These are phyloP conservation scores for Penicillium robsamsonii DNA, from an alignment of 495 filamentous ascomycete species.

Conservation along the genomic window DNA sequence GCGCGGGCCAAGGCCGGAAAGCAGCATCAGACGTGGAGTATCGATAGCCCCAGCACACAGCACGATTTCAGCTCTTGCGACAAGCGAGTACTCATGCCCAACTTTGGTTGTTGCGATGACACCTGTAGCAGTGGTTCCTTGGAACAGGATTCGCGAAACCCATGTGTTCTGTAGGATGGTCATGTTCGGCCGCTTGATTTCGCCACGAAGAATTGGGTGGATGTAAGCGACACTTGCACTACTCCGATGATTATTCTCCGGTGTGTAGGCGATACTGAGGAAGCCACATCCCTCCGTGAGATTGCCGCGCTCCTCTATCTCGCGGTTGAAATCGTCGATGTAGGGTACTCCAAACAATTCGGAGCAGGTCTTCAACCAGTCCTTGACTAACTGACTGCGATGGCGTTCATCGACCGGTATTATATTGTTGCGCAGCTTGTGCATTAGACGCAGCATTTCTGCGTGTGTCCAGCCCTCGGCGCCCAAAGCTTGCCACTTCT, in stretches of 20 bases:
- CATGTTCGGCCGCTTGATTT: slow-evolving; percentile 72
- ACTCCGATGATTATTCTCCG: slow-evolving; percentile 71
- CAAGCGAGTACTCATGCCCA: slow-evolving; percentile 47
- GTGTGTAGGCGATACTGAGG: slow-evolving; percentile 80
- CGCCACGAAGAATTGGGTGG: slow-evolving; percentile 73
- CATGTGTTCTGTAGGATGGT: slow-evolving; percentile 76
- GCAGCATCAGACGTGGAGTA: slow-evolving; percentile 68
- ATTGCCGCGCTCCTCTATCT: slow-evolving; percentile 48
- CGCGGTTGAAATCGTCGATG: slow-evolving; percentile 69
- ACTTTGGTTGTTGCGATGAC: slow-evolving; percentile 19
- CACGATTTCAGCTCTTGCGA: slow-evolving; percentile 65
- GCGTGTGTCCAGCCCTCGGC: slow-evolving; percentile 73
- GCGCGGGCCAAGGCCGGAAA: slow-evolving; percentile 70
- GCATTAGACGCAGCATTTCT: slow-evolving; percentile 42
- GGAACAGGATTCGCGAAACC: slow-evolving; percentile 39
- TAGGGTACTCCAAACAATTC: slow-evolving; percentile 44
- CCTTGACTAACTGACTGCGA: slow-evolving; percentile 77
- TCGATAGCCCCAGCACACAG: slow-evolving; percentile 76
- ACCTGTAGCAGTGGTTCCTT: slow-evolving; percentile 45
- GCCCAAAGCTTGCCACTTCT: slow-evolving; percentile 67
- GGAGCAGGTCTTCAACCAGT: slow-evolving; percentile 75
- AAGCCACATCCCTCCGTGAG: slow-evolving; percentile 73
- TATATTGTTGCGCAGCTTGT: slow-evolving; percentile 73
- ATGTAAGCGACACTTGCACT: slow-evolving; percentile 84
- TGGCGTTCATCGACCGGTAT: slow-evolving; percentile 75